Evolutionary conservation across 2,329 filamentous ascomycete species (phyloP).

Genomic region (Cercospora beticola): DNA sequence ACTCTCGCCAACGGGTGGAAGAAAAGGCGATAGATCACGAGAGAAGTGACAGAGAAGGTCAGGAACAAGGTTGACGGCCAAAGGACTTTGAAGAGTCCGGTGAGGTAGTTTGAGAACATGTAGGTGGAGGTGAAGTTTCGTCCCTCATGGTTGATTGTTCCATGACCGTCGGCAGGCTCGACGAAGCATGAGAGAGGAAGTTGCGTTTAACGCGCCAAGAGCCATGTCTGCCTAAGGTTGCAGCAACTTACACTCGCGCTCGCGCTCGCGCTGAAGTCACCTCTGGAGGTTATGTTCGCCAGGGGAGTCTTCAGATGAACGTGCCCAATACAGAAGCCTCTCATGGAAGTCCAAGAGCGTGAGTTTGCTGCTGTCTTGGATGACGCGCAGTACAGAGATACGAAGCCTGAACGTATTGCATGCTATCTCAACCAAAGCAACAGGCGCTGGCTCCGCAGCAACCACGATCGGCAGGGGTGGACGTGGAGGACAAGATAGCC

Average conservation of each 20-base stretch:
- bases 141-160: background rate
- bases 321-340: background rate
- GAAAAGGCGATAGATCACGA: conserved; percentile 33
- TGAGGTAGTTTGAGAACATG: background rate
- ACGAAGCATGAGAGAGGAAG: background rate
- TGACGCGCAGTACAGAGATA: background rate
- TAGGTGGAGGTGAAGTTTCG: background rate
- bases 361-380: background rate
- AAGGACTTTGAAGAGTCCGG: background rate
- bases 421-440: background rate
- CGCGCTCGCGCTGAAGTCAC: too few relatives aligned
- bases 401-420: background rate
- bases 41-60: background rate
- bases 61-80: background rate
- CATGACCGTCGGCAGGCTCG: background rate
- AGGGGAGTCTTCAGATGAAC: background rate
- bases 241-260: background rate
- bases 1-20: conserved; percentile 39
- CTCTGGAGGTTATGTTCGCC: background rate
- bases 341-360: background rate
- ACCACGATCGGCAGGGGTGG: background rate
- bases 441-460: background rate
- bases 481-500: background rate
- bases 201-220: background rate
- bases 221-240: background rate